phyloP scores from a whole-genome alignment of 2,329 filamentous ascomycete genomes.

The Leptographium radiaticola region DNA sequence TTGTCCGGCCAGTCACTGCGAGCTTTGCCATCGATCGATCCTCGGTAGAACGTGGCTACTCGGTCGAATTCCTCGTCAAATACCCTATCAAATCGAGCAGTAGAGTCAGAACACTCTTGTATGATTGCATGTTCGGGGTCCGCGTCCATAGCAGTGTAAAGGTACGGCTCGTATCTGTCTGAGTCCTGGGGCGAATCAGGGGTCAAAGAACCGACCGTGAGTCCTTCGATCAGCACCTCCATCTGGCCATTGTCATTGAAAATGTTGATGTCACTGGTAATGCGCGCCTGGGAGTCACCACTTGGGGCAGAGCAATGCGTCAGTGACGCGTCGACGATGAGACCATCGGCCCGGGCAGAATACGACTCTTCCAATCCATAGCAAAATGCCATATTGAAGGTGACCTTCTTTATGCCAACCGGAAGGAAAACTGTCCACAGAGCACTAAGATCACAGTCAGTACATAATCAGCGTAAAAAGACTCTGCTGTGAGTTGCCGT shows the following conservation, averaged over 20 bases:
- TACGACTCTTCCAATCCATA: background rate
- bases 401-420: constrained; percentile 18
- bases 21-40: background rate
- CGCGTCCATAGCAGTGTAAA: constrained; percentile 22
- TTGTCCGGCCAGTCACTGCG: background rate
- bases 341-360: constrained; percentile 6
- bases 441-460: constrained; percentile 11
- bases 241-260: constrained; percentile 18
- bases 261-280: constrained; percentile 24
- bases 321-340: constrained; percentile 20
- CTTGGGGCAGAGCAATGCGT: constrained; percentile 16
- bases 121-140: constrained; percentile 28
- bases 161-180: constrained; percentile 22
- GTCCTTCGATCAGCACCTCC: constrained; percentile 20
- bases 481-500: background rate
- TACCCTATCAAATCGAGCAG: background rate
- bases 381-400: constrained; percentile 23
- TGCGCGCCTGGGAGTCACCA: constrained; percentile 13
- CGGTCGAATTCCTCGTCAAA: background rate
- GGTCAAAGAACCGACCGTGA: constrained; percentile 20
- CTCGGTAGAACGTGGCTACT: background rate
- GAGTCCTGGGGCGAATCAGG: constrained; percentile 13
- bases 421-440: constrained; percentile 31
- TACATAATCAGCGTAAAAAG: constrained; percentile 6
- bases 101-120: background rate